Evolutionary conservation across 2,329 filamentous ascomycete species (phyloP).

Genomic region (Aspergillus tamarii): DNA sequence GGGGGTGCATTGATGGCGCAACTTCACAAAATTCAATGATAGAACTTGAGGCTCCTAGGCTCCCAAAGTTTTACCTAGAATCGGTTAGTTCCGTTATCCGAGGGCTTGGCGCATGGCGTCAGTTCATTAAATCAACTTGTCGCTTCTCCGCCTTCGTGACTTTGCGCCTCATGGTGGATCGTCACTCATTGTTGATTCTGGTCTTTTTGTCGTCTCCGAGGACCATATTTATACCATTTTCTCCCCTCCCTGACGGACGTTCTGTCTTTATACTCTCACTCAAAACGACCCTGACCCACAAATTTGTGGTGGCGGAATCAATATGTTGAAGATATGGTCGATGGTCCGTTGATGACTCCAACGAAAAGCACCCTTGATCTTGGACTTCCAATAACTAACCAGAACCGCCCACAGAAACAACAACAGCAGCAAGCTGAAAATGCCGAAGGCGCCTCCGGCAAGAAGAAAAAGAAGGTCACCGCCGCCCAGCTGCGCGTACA

Average conservation of each 20-base stretch:
- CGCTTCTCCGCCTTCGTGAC: not conserved
- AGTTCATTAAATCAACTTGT: not conserved
- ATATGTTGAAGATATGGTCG: conserved; percentile 99
- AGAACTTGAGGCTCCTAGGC: not conserved
- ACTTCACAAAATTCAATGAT: not conserved
- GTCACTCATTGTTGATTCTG: not conserved
- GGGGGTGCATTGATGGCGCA: conserved; percentile 28
- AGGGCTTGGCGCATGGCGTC: conserved; percentile 6
- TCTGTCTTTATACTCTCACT: not conserved
- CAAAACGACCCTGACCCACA: not conserved
- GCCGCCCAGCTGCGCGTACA: conserved; percentile 93
- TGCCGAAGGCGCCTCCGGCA: conserved; percentile 75
- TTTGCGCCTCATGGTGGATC: conserved; percentile 6
- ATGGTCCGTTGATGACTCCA: conserved; percentile 67
- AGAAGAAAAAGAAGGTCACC: conserved; percentile 98
- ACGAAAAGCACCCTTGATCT: not conserved
- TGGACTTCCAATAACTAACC: not conserved
- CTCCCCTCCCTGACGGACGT: not conserved
- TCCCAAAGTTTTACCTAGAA: not conserved
- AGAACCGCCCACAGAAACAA: conserved; percentile 51
- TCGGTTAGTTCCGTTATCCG: not conserved
- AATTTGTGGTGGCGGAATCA: conserved; percentile 40
- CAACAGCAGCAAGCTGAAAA: conserved; percentile 97
- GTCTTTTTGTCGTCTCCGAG: conserved; percentile 9
- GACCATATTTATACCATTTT: not conserved